Base-by-base conservation (phyloP, 768 basidiomycete species). In the Albatrellus ellisii region DNA sequence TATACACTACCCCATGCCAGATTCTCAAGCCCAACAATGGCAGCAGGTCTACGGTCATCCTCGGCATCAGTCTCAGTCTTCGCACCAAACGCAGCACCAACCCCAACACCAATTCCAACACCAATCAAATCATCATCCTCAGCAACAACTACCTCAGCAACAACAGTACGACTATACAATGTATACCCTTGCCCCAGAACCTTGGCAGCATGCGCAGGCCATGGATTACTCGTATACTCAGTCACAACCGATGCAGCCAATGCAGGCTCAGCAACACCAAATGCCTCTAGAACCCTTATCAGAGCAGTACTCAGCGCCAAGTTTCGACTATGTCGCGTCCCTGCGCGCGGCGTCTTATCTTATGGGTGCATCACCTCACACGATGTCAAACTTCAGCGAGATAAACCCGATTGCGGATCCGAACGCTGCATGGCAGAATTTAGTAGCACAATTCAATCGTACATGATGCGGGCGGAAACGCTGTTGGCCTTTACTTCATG, bases 391-490 rank as follows among this genome's bases (percentile, higher is more conserved):
- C 6, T 41, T 49, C 41, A 44, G 42, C 4, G 49, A 50, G 18
- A 45, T 45, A 34, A 49, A 44, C 44, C 41, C 47, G 4, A 41
- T 39, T 12, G 28, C 40, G 2, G 50, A 51, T 39, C 50, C 50
- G 2, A 49, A 29, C 31, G 40, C 49, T 42, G 50, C 50, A 32
- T 51, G 50, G 50, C n/a, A 49, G 7, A 48, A 43, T 10, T 44
- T 51, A 20, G 50, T 51, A n/a, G 43, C 50, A 11, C 50, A 51
- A 31, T 51, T 51, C 36, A 39, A 49, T 34, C 50, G 49, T n/a
- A 44, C 49, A 17, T 51, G 15, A 43, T 14, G 18, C 35, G 15
- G 11, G 35, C 29, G 28, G 28, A 29, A 29, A 8, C 28, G n/a
- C n/a, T 31, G 12, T 7, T 7, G 29, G n/a, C n/a, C n/a, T n/a